Evolutionary conservation across 352 stramenopile species (phyloP), one percentile per base, ranked within the genome.

Genomic region (Phytophthora lateralis): DNA sequence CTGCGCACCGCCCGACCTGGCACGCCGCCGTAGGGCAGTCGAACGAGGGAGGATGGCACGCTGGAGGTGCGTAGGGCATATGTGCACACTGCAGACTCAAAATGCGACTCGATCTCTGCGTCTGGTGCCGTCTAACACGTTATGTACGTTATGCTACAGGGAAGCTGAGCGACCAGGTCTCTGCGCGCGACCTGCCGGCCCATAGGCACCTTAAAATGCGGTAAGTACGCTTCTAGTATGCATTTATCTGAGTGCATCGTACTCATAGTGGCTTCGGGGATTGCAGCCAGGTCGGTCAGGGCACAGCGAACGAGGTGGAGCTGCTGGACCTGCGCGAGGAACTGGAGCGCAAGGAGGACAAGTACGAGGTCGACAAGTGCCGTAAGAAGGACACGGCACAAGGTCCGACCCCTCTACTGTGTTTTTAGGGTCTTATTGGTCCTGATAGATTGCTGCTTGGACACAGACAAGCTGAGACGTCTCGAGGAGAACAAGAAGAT

Each of bases 401-500:
- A 66, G 89, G 93, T 81, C 6, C 0, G 39, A 24, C n/a, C 20
- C 37, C 3, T 21, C 4, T 35, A 11, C 4, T 24, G 9, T 3
- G 6, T 1, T 50, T 24, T 58, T 15, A 17, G 60, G 27, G 5
- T 43, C 3, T 55, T 42, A 34, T 34, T 35, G 26, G n/a, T 15
- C 21, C 34, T 59, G 51, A 39, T 24, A 12, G 3, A 17, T 12
- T 34, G 11, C 55, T 61, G 43, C 27, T 24, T 49, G 15, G 14
- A 15, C 44, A 32, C 37, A 83, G 82, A 91, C 41, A 90, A 91
- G 34, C 39, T 93, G 41, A 53, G 80, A 44, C 73, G 82, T 29
- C 70, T 95, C 26, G 85, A 93, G 53, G 72, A 90, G 49, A 93
- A 92, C 69, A 91, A 93, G 55, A 91, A 93, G 55, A 82, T 93